phyloP scores from a whole-genome alignment of 164 flowering plant genomes.

The Vitis cinerea region DNA sequence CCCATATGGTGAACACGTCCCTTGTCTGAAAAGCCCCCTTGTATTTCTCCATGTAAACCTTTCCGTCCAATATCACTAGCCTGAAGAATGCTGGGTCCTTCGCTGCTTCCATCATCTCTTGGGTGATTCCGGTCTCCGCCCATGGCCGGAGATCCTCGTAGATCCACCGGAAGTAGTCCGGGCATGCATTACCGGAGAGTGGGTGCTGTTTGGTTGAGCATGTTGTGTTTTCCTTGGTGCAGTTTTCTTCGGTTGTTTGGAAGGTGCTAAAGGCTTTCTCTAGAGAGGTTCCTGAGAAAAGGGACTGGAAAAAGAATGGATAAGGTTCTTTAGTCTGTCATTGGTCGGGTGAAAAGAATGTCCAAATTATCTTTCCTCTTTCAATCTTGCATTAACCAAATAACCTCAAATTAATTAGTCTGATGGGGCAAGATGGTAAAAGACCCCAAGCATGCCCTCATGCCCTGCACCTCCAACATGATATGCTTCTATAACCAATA shows the following conservation, averaged over 20 bases:
- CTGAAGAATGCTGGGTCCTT: conserved; percentile 24
- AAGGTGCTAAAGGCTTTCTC: neutral
- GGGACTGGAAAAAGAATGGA: too few relatives aligned
- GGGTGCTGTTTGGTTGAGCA: neutral
- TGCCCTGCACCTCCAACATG: too few relatives aligned
- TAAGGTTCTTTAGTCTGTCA: too few relatives aligned
- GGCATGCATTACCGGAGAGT: neutral
- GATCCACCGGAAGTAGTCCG: conserved; percentile 54
- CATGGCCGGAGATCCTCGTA: conserved; percentile 52
- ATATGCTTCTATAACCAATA: too few relatives aligned
- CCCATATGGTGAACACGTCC: conserved; percentile 51
- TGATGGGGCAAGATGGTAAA: too few relatives aligned
- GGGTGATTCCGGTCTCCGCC: conserved; percentile 39
- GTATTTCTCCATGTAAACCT: conserved; percentile 34
- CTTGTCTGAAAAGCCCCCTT: conserved; percentile 33
- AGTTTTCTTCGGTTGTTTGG: neutral
- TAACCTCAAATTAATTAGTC: too few relatives aligned
- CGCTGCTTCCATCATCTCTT: conserved; percentile 39
- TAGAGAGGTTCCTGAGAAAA: too few relatives aligned
- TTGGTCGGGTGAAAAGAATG: too few relatives aligned
- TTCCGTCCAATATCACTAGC: conserved; percentile 33
- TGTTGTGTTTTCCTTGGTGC: neutral
- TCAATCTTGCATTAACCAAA: too few relatives aligned
- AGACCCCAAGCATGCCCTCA: too few relatives aligned
- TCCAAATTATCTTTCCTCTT: too few relatives aligned